Evolutionary conservation across 306 rosid species (phyloP), one percentile per base, ranked within the genome.

Genomic region (Cajanus cajan): DNA sequence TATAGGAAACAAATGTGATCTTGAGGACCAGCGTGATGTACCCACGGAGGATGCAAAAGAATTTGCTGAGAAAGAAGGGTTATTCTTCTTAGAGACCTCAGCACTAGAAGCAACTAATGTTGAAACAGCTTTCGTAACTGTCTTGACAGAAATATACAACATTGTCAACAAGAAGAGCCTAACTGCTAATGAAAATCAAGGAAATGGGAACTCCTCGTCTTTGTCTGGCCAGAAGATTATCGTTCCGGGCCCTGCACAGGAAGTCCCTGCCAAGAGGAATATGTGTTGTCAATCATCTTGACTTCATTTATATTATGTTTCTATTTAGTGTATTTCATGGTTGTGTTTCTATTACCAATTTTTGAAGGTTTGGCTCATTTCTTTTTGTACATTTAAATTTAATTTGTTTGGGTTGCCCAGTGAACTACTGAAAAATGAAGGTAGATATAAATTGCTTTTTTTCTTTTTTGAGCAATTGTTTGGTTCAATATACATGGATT

Each of bases 31-130:
- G 88, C 92, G 98, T 14, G 96, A 91, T 18, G 93, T 94, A 5
- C 90, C 96, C 51, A 89, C 90, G 0, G 98, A 92, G 74, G 98
- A 94, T 44, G 98, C 98, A 66, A 91, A 83, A 78, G 98, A 94
- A 72, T 94, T 94, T 57, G 98, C 98, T 24, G 90, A 94, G 82
- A 94, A 92, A 79, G 98, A 94, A 88, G 98, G 97, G 31, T 81
- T 94, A 8, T 94, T 94, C 78, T 94, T 94, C 93, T 71, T 94
- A 65, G 98, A 94, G 88, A 94, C 98, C 66, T 94, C 98, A 0
- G 98, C 98, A 13, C 71, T 94, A 76, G 88, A 90, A 83, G 83
- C 97, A 3, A 92, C 98, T 34, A 94, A 94, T n/a, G 97, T 94
- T 19, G 98, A 94, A 88, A 76, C 80, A 9, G 97, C 97, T 80